Evolutionary conservation across 441 rosid species (phyloP).

Genomic region (Adansonia madagascariensis): DNA sequence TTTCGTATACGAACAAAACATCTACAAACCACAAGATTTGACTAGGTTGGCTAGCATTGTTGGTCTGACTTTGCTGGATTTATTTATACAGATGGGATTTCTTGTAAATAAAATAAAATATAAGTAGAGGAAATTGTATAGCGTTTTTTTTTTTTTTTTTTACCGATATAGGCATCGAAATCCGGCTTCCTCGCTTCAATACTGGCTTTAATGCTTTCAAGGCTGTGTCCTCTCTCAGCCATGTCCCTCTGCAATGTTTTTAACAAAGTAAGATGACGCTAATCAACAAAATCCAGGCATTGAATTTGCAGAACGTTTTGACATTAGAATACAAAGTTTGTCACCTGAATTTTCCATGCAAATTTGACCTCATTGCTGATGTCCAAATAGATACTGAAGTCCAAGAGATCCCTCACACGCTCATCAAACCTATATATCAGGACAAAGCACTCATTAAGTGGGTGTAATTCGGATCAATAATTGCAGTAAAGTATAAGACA

Average conservation of each 20-base stretch:
- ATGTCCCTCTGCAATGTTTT: constrained; percentile 72
- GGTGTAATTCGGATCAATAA: no score
- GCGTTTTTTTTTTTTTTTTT: background rate
- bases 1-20: background rate
- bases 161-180: constrained; percentile 94
- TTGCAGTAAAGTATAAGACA: background rate
- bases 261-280: background rate
- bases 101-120: background rate
- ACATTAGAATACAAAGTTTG: constrained; percentile 7
- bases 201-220: constrained; percentile 95
- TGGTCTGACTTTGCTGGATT: background rate
- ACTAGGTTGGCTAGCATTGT: background rate
- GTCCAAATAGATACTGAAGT: constrained; percentile 97
- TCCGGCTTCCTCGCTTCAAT: constrained; percentile 95
- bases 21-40: background rate
- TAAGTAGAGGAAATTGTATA: background rate
- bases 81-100: background rate
- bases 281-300: background rate
- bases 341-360: constrained; percentile 97
- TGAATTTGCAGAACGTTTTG: background rate
- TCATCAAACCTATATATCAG: constrained; percentile 64
- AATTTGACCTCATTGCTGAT: constrained; percentile 95
- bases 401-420: constrained; percentile 82
- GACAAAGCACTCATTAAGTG: background rate
- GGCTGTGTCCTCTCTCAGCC: constrained; percentile 98